Evolutionary conservation across 2,329 filamentous ascomycete species (phyloP).

Genomic region (Arthroderma uncinatum): DNA sequence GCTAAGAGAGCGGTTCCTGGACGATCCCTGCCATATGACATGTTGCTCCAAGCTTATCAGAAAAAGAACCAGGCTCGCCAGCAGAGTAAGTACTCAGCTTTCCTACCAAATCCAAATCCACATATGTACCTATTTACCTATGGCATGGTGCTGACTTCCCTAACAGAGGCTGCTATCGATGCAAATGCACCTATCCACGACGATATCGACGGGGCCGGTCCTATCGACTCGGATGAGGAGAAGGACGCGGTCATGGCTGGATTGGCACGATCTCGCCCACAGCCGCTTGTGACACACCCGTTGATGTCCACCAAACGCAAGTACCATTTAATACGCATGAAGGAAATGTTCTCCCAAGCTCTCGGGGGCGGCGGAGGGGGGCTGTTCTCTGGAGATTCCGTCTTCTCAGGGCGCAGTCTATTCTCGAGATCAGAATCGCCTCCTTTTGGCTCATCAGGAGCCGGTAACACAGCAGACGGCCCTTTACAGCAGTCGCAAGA

Average conservation of each 20-base stretch:
- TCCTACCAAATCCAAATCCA: too few species aligned
- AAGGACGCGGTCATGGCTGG: conserved; percentile 71
- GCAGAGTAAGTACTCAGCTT: conserved; percentile 56
- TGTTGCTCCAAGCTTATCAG: conserved; percentile 76
- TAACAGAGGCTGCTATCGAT: conserved; percentile 76
- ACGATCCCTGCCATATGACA: conserved; percentile 79
- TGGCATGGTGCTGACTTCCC: neutral
- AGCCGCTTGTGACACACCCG: conserved; percentile 59
- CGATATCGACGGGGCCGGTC: conserved; percentile 66
- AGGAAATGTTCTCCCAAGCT: conserved; percentile 51
- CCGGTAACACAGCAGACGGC: conserved; percentile 18
- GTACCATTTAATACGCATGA: conserved; percentile 53
- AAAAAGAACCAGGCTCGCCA: conserved; percentile 99
- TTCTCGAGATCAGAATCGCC: conserved; percentile 25
- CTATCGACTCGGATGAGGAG: conserved; percentile 91
- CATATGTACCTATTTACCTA: conserved; percentile 15
- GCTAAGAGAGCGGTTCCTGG: conserved; percentile 82
- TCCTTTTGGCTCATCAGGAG: conserved; percentile 19
- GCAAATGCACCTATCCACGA: conserved; percentile 85
- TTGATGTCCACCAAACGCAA: conserved; percentile 41
- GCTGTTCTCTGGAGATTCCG: conserved; percentile 33
- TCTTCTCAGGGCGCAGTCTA: conserved; percentile 23
- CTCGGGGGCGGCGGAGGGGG: conserved; percentile 41
- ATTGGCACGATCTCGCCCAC: conserved; percentile 61
- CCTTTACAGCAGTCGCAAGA: conserved; percentile 8